Conservation (phyloP, 2,329 filamentous ascomycete species). For the Alternaria brassicicola region DNA sequence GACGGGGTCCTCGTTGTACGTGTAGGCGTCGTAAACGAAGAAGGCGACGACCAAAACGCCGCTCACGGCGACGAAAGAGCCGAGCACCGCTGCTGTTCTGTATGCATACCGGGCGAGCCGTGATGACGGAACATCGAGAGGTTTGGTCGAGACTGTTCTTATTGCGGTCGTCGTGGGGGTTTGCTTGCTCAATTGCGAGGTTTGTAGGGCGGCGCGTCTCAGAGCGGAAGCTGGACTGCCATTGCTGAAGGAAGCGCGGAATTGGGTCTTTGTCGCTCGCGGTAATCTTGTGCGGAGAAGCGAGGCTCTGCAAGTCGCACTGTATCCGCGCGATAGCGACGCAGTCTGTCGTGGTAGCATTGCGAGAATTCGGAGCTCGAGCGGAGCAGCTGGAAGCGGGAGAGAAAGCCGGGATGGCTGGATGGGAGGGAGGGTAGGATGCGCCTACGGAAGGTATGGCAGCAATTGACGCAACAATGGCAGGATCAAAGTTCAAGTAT, state of each 20-base stretch:
- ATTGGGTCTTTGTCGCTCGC: slow-evolving; percentile 19
- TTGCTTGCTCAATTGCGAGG: slow-evolving; percentile 24
- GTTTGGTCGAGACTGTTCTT: slow-evolving; percentile 40
- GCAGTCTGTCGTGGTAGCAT: slow-evolving; percentile 43
- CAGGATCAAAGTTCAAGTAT: neutral
- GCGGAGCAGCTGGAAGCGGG: slow-evolving; percentile 10
- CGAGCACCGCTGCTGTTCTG: slow-evolving; percentile 72
- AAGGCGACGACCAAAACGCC: slow-evolving; percentile 76
- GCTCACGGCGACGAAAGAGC: slow-evolving; percentile 74
- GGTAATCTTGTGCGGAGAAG: slow-evolving; percentile 20
- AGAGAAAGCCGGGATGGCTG: neutral
- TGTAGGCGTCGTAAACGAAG: slow-evolving; percentile 92
- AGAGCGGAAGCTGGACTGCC: slow-evolving; percentile 23
- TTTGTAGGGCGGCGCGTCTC: slow-evolving; percentile 33
- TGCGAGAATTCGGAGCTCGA: slow-evolving; percentile 12
- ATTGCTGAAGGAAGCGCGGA: slow-evolving; percentile 37
- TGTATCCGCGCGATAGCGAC: slow-evolving; percentile 37
- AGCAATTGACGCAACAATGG: slow-evolving; percentile 18
- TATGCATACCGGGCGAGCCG: slow-evolving; percentile 63
- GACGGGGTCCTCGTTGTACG: slow-evolving; percentile 75
- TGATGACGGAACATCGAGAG: slow-evolving; percentile 40
- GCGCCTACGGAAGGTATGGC: neutral
- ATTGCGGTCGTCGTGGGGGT: slow-evolving; percentile 19
- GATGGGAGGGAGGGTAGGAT: neutral
- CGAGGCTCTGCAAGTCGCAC: slow-evolving; percentile 25